Evolutionary conservation across 805 yeast species (phyloP).

Genomic region (Saccharomycopsis microspora): DNA sequence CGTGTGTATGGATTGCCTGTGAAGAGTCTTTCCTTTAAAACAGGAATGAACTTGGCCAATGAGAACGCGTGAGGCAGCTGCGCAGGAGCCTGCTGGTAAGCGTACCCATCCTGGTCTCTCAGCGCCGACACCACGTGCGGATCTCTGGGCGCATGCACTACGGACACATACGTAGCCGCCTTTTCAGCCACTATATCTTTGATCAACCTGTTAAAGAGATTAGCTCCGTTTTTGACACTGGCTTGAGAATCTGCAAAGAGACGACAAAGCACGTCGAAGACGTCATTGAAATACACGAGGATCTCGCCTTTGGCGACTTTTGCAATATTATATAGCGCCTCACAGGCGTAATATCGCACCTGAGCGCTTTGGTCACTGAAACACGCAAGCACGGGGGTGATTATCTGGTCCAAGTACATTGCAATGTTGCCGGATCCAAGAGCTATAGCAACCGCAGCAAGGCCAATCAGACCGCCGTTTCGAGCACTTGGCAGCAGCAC

Average conservation of each 20-base stretch:
- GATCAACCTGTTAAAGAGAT: slow-evolving; percentile 75
- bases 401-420: slow-evolving; percentile 66
- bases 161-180: slow-evolving; percentile 77
- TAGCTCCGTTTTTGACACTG: slow-evolving; percentile 92
- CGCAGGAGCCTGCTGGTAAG: slow-evolving; percentile 40
- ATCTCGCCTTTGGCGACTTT: slow-evolving; percentile 96
- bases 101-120: slow-evolving; percentile 46
- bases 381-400: slow-evolving; percentile 89
- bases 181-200: slow-evolving; percentile 94
- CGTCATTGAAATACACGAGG: slow-evolving; percentile 81
- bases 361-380: slow-evolving; percentile 97
- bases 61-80: slow-evolving; percentile 65
- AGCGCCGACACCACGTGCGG: slow-evolving; percentile 26
- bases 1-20: slow-evolving; percentile 89
- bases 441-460: slow-evolving; percentile 94
- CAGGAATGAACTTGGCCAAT: slow-evolving; percentile 77
- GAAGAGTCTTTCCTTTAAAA: slow-evolving; percentile 83
- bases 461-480: slow-evolving; percentile 91
- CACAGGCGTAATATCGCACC: slow-evolving; percentile 95
- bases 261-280: slow-evolving; percentile 84
- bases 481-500: slow-evolving; percentile 79
- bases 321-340: slow-evolving; percentile 87
- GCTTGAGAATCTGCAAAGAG: slow-evolving; percentile 85
- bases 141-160: slow-evolving; percentile 40
- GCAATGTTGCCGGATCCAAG: slow-evolving; percentile 79